These are phyloP conservation scores for Ustilago curta DNA, from an alignment of 1,284 basidiomycete genomes.

Conservation along the genomic window DNA sequence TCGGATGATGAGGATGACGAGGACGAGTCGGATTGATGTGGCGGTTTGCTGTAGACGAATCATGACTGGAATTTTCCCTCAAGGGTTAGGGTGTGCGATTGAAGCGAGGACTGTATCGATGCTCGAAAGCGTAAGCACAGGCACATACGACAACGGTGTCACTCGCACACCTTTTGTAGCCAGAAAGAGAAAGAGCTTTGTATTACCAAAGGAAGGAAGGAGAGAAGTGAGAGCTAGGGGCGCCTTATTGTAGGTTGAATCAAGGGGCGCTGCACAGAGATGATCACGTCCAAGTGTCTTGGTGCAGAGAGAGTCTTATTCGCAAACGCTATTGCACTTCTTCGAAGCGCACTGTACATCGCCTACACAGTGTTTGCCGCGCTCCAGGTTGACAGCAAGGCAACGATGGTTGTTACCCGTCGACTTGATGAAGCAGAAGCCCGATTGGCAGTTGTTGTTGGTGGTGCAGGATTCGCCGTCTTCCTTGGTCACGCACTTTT, in stretches of 20 bases:
- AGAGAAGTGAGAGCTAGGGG: too few species aligned
- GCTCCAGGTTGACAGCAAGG: background rate
- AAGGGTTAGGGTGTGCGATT: too few species aligned
- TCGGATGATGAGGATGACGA: slow-evolving; percentile 66
- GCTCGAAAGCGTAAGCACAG: too few species aligned
- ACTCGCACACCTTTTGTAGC: too few species aligned
- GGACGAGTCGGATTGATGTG: slow-evolving; percentile 25
- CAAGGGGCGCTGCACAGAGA: too few species aligned
- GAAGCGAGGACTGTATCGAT: too few species aligned
- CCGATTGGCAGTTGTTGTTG: slow-evolving; percentile 4
- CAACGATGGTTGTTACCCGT: slow-evolving; percentile 4
- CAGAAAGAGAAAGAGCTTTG: too few species aligned
- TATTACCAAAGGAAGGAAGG: background rate
- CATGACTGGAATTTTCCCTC: background rate
- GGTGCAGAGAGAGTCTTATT: too few species aligned
- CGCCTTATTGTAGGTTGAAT: too few species aligned
- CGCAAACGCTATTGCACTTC: background rate
- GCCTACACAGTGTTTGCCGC: slow-evolving; percentile 3
- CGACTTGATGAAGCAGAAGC: slow-evolving; percentile 4
- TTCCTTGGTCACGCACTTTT: background rate
- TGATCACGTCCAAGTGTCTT: too few species aligned
- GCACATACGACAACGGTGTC: too few species aligned
- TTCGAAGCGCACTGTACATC: slow-evolving; percentile 5
- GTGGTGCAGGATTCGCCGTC: background rate
- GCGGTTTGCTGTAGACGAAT: background rate